Base-by-base conservation (phyloP, 1,139 yeast genomes). In the Pichiaceae sp. region DNA sequence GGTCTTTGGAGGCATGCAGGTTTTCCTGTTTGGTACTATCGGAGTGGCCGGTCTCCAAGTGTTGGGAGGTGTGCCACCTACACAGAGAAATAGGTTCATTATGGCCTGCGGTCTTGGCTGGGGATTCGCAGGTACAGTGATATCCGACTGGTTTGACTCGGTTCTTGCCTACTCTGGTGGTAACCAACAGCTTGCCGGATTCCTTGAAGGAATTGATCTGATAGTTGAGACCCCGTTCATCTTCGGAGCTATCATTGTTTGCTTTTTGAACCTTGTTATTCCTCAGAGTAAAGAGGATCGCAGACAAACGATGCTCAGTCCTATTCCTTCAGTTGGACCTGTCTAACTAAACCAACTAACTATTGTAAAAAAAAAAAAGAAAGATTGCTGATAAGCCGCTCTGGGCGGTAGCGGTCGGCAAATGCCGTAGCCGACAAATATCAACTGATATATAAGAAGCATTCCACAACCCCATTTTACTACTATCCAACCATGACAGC, bases 201-300 rank as follows among this genome's bases (percentile, higher is more conserved):
- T 87, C 63, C 64, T 75, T 45, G 75, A 84, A 54, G 96, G 96
- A 39, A 80, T 87, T 45, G 69, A 72, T 34, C 72, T 87, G 46
- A 85, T 87, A 36, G 75, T 84, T 82, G 91, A 84, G 57, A 82
- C 95, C 17, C 89, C 94, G 29, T 86, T 81, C 54, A 93, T 95
- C 25, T 65, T 86, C 37, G 72, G 91, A 23, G 96, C 95, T 16
- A 68, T 87, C 48, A 50, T 84, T 32, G 94, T 87, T 29, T 74
- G 83, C 35, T 59, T 84, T 32, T 64, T 85, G 42, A 86, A 86
- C 63, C 62, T 83, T 47, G 31, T 79, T 27, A 62, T 86, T 45
- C 93, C 94, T n/a, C 87, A 79, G 57, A 80, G 78, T 31, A 57
- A 60, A 30, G 93, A 81, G 50, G 82, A 76, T n/a, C n/a, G n/a